phyloP scores from a whole-genome alignment of 331 rosid species.

The Saraca asoca region DNA sequence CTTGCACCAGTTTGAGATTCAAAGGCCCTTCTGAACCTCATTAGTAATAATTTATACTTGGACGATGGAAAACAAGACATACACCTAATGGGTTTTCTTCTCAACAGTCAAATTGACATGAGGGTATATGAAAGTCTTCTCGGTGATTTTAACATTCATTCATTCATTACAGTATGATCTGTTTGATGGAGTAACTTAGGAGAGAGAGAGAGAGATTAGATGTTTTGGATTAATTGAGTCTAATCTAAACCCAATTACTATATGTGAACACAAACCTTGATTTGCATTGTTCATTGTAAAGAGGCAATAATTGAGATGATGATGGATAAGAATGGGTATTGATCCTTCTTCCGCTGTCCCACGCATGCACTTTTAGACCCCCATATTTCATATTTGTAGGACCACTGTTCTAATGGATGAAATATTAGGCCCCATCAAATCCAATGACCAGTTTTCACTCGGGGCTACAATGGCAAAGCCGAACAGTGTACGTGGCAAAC shows the following conservation, averaged over 20 bases:
- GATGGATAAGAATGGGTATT: slow-evolving; percentile 31
- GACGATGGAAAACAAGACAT: background rate
- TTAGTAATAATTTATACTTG: background rate
- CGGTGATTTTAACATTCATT: too few relatives aligned
- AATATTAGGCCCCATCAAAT: slow-evolving; percentile 6
- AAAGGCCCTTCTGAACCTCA: background rate
- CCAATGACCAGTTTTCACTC: background rate
- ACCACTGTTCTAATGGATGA: too few relatives aligned
- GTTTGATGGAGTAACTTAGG: too few relatives aligned
- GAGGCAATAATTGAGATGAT: slow-evolving; percentile 26
- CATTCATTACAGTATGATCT: too few relatives aligned
- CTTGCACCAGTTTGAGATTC: background rate
- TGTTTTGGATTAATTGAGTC: too few relatives aligned
- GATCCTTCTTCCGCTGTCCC: slow-evolving; percentile 23
- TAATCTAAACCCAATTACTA: slow-evolving; percentile 6
- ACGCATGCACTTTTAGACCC: slow-evolving; percentile 27
- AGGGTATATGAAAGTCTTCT: too few relatives aligned
- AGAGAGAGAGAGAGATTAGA: background rate
- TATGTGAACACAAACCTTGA: background rate
- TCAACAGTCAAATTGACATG: too few relatives aligned
- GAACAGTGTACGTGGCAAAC: slow-evolving; percentile 5
- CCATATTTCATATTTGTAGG: slow-evolving; percentile 25
- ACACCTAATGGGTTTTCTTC: too few relatives aligned
- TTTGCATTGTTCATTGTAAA: background rate
- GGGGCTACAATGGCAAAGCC: background rate